These are phyloP conservation scores for Tetragonia tetragonoides DNA, from an alignment of 148 eudicot genomes.

Conservation along the genomic window DNA sequence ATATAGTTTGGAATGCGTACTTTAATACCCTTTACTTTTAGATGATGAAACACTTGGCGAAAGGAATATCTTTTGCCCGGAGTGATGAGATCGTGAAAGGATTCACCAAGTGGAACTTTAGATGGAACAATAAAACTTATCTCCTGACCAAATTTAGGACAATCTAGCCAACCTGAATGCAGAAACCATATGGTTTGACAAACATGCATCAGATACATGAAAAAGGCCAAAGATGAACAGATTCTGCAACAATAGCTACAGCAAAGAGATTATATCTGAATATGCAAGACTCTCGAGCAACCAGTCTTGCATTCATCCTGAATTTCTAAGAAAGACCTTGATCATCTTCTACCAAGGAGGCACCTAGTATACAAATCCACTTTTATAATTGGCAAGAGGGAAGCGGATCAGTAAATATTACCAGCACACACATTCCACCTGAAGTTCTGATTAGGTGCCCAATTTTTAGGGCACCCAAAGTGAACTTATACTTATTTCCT, in stretches of 20 bases:
- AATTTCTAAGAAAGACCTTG: too few relatives aligned
- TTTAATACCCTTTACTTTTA: slow-evolving; percentile 66
- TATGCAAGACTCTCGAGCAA: background rate
- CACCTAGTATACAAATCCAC: too few relatives aligned
- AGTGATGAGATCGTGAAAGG: slow-evolving; percentile 50
- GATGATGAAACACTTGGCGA: slow-evolving; percentile 70
- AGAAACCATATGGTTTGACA: background rate
- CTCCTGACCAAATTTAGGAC: slow-evolving; percentile 79
- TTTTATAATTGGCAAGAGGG: too few relatives aligned
- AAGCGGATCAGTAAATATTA: too few relatives aligned
- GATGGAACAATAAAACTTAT: slow-evolving; percentile 72
- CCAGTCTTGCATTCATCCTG: too few relatives aligned
- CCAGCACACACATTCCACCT: too few relatives aligned
- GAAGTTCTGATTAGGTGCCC: too few relatives aligned
- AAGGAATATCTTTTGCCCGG: slow-evolving; percentile 93
- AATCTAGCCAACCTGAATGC: slow-evolving; percentile 85
- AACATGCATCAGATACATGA: background rate
- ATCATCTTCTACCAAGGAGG: too few relatives aligned
- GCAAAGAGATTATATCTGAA: background rate
- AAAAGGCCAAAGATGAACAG: background rate
- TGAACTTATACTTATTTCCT: too few relatives aligned
- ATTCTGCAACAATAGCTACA: background rate
- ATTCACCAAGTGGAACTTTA: slow-evolving; percentile 90
- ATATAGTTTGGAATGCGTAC: slow-evolving; percentile 35
- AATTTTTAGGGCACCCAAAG: too few relatives aligned